Conservation (phyloP, 441 rosid species). For the Syzygium malaccense region DNA sequence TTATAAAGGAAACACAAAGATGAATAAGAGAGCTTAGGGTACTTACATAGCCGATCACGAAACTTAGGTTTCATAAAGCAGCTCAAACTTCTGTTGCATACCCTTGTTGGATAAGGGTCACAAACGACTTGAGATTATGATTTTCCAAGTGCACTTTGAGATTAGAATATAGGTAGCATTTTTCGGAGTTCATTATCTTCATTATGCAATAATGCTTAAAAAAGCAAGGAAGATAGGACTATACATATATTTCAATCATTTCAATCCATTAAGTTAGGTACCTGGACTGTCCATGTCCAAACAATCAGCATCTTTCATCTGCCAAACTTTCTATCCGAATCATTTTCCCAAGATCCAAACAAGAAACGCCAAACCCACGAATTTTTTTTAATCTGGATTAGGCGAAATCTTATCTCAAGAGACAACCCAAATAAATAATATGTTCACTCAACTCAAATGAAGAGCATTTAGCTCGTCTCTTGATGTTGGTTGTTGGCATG, state of each 20-base stretch:
- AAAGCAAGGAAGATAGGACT: background rate
- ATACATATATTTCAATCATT: background rate
- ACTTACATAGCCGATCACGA: background rate
- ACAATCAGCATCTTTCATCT: background rate
- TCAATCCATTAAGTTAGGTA: background rate
- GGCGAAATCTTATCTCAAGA: conserved; percentile 1
- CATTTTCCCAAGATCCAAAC: background rate
- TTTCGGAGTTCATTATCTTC: background rate
- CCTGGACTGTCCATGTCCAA: background rate
- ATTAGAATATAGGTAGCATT: background rate
- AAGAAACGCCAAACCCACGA: background rate
- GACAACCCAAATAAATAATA: background rate
- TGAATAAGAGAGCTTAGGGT: background rate
- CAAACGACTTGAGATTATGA: background rate
- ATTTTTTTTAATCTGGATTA: background rate
- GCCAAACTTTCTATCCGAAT: background rate
- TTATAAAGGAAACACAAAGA: background rate
- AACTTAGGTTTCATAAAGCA: background rate
- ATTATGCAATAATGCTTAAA: background rate
- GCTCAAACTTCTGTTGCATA: background rate
- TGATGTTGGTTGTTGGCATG: conserved; percentile 4
- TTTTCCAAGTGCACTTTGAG: background rate
- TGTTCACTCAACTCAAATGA: background rate
- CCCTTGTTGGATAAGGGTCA: background rate
- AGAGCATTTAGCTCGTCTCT: background rate